Conservation (phyloP, 2,329 filamentous ascomycete genomes). For the Arthrobotrys entomopaga region DNA sequence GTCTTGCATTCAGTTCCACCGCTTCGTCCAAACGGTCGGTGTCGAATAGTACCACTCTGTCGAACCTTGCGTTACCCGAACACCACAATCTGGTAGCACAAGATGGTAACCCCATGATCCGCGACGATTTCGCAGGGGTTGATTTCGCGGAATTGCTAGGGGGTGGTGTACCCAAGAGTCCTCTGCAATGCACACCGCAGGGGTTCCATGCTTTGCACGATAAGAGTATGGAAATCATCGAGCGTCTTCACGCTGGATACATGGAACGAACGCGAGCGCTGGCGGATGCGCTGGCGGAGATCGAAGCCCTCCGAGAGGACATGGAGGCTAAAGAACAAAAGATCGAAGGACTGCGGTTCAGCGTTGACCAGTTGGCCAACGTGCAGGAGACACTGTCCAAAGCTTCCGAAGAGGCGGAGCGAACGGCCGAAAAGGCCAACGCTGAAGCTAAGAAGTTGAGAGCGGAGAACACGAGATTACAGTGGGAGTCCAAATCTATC, state of each 20-base stretch:
- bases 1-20: slow-evolving; percentile 44
- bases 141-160: slow-evolving; percentile 42
- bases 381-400: slow-evolving; percentile 46
- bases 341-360: slow-evolving; percentile 43
- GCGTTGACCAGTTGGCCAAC: slow-evolving; percentile 47
- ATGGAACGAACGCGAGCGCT: slow-evolving; percentile 38
- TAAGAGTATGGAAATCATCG: slow-evolving; percentile 41
- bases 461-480: slow-evolving; percentile 34
- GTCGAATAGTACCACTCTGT: slow-evolving; percentile 51
- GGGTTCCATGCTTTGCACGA: slow-evolving; percentile 38
- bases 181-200: slow-evolving; percentile 47
- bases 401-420: slow-evolving; percentile 47
- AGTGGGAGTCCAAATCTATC: slow-evolving; percentile 41
- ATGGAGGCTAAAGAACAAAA: slow-evolving; percentile 50
- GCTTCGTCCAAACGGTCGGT: slow-evolving; percentile 49
- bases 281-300: slow-evolving; percentile 40
- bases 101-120: slow-evolving; percentile 41
- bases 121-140: slow-evolving; percentile 40
- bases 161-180: slow-evolving; percentile 32
- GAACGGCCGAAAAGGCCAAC: slow-evolving; percentile 38
- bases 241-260: slow-evolving; percentile 35
- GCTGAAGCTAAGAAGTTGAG: slow-evolving; percentile 39
- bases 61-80: slow-evolving; percentile 50
- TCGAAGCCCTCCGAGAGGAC: slow-evolving; percentile 39
- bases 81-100: slow-evolving; percentile 22